Evolutionary conservation across 2,329 filamentous ascomycete species (phyloP), one percentile per base, ranked within the genome.

Genomic region (Cyphellophora europaea): DNA sequence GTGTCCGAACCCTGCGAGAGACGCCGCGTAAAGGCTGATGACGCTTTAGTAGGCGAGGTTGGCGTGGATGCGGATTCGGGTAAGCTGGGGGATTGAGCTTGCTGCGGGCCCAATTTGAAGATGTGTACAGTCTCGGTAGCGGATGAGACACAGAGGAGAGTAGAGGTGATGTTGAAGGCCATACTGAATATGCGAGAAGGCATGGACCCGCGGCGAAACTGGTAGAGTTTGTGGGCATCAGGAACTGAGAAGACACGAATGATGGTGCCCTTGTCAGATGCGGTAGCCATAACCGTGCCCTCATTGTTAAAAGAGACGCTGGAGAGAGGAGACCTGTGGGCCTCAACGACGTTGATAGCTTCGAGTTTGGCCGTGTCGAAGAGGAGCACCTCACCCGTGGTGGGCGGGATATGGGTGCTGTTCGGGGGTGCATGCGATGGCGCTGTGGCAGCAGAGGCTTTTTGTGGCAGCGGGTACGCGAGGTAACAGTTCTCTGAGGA

Each of bases 171-270:
- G 58, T 98, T 98, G 64, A 98, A 98, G 1, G 88, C 93, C 87
- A 98, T 95, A 73, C 87, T 93, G 63, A 88, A 95, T 49, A 98
- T 98, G 27, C 85, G 82, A 2, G 88, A 88, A 0, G 91, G 91
- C 59, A 95, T 95, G 2, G 89, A 95, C 28, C 91, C 91, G 45
- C 91, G 78, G 40, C 91, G 77, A 62, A 98, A 98, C 56, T 98
- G 89, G 58, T 88, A 96, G 12, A 98, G 71, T 58, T 96, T 98
- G 52, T 89, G 80, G 8, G 85, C 91, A 44, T 79, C 77, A 3
- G 91, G 91, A 2, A 98, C 77, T 1, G 85, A 86, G 59, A 98
- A 98, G 34, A 98, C 87, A 11, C 91, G 79, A 45, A 98, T 93
- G 41, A 98, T 93, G 1, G 91, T 98, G 45, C 91, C 91, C 35